Conservation (phyloP, 163 green algal genomes). For the Prototheca cutis region DNA sequence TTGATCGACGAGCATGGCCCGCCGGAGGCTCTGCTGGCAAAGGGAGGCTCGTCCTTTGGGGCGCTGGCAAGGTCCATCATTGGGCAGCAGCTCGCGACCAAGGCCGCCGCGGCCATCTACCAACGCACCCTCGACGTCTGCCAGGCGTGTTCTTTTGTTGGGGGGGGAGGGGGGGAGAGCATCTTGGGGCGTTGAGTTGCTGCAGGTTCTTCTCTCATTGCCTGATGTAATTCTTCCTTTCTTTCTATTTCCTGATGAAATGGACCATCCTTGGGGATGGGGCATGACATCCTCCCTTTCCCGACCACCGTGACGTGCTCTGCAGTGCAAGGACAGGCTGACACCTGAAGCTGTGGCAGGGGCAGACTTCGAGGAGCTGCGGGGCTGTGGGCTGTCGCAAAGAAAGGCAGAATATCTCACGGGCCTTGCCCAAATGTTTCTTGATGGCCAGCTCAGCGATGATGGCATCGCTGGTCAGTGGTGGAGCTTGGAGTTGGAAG, state of each 20-base stretch:
- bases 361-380: conserved; percentile 7
- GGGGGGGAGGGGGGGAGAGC: too few relatives aligned
- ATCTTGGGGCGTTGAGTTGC: too few relatives aligned
- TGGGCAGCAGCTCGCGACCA: conserved; percentile 31
- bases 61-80: conserved; percentile 29
- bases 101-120: conserved; percentile 27
- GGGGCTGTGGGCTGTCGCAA: conserved; percentile 20
- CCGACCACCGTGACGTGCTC: too few relatives aligned
- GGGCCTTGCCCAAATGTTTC: conserved; percentile 30
- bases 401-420: conserved; percentile 33
- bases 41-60: conserved; percentile 21
- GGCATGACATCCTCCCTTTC: too few relatives aligned
- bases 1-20: conserved; percentile 26
- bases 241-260: not conserved
- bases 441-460: conserved; percentile 22
- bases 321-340: too few relatives aligned
- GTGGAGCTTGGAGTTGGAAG: too few relatives aligned
- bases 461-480: conserved; percentile 14
- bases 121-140: conserved; percentile 22
- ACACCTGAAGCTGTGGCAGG: conserved; percentile 14
- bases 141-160: not conserved
- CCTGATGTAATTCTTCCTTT: too few relatives aligned
- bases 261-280: not conserved
- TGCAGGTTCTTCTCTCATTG: too few relatives aligned
- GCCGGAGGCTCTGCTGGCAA: conserved; percentile 22